These are phyloP conservation scores for Curvularia eragrostidis DNA, from an alignment of 2,329 filamentous ascomycete genomes.

Conservation along the genomic window DNA sequence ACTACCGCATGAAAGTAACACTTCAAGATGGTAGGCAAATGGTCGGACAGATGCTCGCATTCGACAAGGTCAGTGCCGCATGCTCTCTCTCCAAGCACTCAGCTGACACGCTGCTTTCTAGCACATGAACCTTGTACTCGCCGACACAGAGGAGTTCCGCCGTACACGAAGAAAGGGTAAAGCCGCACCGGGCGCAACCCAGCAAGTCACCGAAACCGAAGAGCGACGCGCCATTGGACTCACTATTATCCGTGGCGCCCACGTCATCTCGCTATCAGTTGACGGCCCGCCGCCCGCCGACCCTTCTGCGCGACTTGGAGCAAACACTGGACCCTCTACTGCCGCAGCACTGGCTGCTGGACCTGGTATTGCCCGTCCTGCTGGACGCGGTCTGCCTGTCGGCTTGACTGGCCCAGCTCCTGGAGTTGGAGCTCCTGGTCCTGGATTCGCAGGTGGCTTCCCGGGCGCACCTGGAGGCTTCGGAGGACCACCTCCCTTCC, in stretches of 20 bases:
- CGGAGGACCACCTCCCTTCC: conserved; percentile 45
- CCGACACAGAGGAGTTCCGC: conserved; percentile 78
- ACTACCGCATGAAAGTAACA: conserved; percentile 98
- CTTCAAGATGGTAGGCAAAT: conserved; percentile 95
- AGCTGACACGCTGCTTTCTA: conserved; percentile 49
- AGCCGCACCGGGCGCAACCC: conserved; percentile 68
- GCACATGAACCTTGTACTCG: conserved; percentile 99
- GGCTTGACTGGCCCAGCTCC: conserved; percentile 88
- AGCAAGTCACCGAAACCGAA: conserved; percentile 80
- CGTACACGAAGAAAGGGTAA: conserved; percentile 61
- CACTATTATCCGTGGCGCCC: conserved; percentile 90
- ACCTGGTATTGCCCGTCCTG: conserved; percentile 88
- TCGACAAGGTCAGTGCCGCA: conserved; percentile 77
- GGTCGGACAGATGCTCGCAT: conserved; percentile 97
- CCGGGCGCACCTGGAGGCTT: conserved; percentile 48
- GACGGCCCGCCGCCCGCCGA: conserved; percentile 96
- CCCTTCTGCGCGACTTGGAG: conserved; percentile 85
- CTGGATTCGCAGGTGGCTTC: conserved; percentile 59
- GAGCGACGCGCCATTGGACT: conserved; percentile 97
- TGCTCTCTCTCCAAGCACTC: not conserved
- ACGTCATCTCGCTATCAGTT: conserved; percentile 93
- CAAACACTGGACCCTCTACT: conserved; percentile 68
- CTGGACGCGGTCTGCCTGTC: conserved; percentile 82
- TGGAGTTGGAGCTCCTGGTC: conserved; percentile 81
- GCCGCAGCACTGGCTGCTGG: conserved; percentile 73